Evolutionary conservation across 2,329 filamentous ascomycete genomes (phyloP), one percentile per base, ranked within the genome.

Genomic region (Botrytis fabae): DNA sequence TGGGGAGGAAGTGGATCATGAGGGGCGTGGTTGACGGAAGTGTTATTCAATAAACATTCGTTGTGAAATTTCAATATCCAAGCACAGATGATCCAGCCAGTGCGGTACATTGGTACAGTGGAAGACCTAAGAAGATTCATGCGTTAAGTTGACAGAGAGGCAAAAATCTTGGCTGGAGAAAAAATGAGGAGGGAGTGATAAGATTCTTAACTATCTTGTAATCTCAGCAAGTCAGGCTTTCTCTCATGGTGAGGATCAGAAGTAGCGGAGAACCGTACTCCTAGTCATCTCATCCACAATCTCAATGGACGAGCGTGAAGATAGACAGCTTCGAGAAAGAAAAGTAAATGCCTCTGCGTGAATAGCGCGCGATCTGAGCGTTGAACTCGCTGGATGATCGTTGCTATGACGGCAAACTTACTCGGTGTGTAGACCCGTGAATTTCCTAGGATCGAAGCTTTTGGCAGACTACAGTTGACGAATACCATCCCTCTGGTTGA

Each of bases 361-460:
- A 18, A 66, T 38, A 28, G 70, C 32, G 48, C 46, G 70, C 62
- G 70, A 72, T 38, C 70, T 72, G 70, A 72, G 70, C 70, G 70
- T 60, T 48, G 18, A 20, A 42, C 20, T 59, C 20, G 18, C 16
- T 66, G 38, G 46, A 35, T 42, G 18, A n/a, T 40, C 28, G 40
- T 66, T 72, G 70, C 62, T 59, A 68, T 46, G 51, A 72, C 28
- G n/a, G 61, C 28, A 48, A 68, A 72, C 28, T 68, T 66, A 66
- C 61, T 71, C 61, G 22, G 16, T 70, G 20, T 57, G 42, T 7
- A 71, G 48, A 65, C 35, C 38, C 70, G 46, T 28, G 48, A 5
- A 35, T 22, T 38, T n/a, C 25, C 62, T 32, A 10, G 32, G 51
- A 35, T 57, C 28, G 70, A 57, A 44, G 48, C 28, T 20, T 54